A percentile compares a stretch with the other conserved stretches of the same genome.
phyloP scores from a whole-genome alignment of 352 stramenopile genomes.

The Phytophthora litchii region DNA sequence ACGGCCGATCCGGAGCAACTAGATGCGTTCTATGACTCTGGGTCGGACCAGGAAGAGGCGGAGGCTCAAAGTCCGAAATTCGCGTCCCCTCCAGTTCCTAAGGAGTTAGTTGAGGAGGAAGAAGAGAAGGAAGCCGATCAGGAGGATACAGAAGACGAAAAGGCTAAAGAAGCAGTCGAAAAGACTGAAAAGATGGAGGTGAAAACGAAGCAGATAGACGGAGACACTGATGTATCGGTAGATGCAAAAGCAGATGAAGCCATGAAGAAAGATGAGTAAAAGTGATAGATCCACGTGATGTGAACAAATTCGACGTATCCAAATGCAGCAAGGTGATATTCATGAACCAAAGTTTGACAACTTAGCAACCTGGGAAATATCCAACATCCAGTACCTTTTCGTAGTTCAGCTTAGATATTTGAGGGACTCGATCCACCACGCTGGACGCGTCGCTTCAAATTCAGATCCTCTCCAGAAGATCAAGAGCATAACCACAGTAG shows the following conservation, averaged over 20 bases:
- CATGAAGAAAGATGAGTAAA: constrained; percentile 12
- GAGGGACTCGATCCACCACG: background rate
- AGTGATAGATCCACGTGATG: constrained; percentile 12
- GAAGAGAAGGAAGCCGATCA: constrained; percentile 35
- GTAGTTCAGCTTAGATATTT: background rate
- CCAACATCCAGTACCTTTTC: background rate
- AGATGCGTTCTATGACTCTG: constrained; percentile 81
- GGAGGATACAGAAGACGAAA: background rate
- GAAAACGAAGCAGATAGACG: background rate
- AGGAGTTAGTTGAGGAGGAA: constrained; percentile 33
- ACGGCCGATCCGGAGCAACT: constrained; percentile 60
- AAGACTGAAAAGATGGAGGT: background rate
- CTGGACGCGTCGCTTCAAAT: constrained; percentile 26
- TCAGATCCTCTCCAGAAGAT: constrained; percentile 5
- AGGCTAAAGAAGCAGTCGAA: background rate
- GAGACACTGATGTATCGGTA: background rate
- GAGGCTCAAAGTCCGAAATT: constrained; percentile 20
- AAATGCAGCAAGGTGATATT: constrained; percentile 34
- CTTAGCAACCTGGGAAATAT: constrained; percentile 13
- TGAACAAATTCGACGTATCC: constrained; percentile 22
- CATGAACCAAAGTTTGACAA: constrained; percentile 26
- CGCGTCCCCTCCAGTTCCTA: constrained; percentile 9
- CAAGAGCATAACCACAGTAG: background rate
- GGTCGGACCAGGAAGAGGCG: constrained; percentile 43
- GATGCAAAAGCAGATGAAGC: background rate